A percentile compares a stretch with the other conserved stretches of the same genome.
Conservation (phyloP, 495 filamentous ascomycete species). For the Rhypophila decipiens region DNA sequence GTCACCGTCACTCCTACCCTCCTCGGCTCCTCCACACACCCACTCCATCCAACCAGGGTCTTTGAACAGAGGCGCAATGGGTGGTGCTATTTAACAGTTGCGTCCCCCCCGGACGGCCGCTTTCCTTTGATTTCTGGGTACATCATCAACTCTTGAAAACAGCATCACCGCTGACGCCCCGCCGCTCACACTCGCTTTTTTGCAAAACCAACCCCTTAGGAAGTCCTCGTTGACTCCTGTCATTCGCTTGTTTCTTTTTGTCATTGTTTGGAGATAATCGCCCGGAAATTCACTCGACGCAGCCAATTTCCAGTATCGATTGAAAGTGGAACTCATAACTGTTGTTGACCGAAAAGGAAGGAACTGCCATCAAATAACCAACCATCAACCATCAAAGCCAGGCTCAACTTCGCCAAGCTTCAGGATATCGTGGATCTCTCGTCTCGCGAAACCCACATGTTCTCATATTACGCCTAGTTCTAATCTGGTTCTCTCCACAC, state of each 20-base stretch:
- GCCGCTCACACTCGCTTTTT: constrained; percentile 48
- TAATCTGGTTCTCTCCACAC: background rate
- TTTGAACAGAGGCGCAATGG: constrained; percentile 3
- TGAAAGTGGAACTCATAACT: background rate
- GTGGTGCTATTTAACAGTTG: constrained; percentile 29
- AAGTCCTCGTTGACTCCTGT: constrained; percentile 61
- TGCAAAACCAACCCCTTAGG: constrained; percentile 36
- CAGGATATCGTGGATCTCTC: background rate
- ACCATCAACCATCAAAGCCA: background rate
- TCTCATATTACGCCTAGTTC: background rate
- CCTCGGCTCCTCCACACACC: too few relatives aligned
- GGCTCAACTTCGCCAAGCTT: background rate
- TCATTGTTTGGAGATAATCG: constrained; percentile 31
- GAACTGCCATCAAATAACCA: too few relatives aligned
- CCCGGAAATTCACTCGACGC: constrained; percentile 7
- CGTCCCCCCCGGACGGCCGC: constrained; percentile 25
- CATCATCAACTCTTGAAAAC: constrained; percentile 25
- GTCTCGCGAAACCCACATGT: background rate
- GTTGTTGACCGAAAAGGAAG: too few relatives aligned
- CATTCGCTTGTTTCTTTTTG: constrained; percentile 51
- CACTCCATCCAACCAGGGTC: background rate
- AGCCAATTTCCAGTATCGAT: background rate
- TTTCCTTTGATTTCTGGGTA: constrained; percentile 24
- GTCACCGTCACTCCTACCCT: background rate
- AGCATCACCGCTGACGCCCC: constrained; percentile 32